Evolutionary conservation across 352 stramenopile species (phyloP), one percentile per base, ranked within the genome.

Genomic region (Globisporangium splendens): DNA sequence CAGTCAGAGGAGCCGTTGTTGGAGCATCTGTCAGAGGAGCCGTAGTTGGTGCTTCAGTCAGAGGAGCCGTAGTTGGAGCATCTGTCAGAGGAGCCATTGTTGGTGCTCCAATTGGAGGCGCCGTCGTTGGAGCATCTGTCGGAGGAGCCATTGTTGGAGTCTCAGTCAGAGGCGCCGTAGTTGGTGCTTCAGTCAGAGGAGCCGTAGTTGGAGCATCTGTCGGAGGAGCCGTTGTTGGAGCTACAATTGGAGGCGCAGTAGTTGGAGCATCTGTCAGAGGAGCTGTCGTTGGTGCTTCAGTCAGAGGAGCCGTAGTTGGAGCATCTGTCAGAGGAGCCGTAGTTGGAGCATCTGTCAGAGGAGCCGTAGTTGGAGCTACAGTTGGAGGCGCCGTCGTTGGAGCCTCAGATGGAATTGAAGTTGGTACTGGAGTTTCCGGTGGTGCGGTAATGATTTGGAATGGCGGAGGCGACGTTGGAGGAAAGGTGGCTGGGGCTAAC

Each of bases 261-360:
- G 28, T 17, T 28, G 54, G 22, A 22, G 54, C 33, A 17, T 50
- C 13, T 14, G 43, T 42, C 15, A 43, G 33, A 41, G 44, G 21
- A 49, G 50, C 31, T 21, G 54, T 53, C 22, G 41, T 55, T 7
- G 52, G 59, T 33, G 42, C 46, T 54, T 47, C 18, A 5, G 56
- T 66, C 17, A 15, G 18, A 41, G 55, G 53, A 24, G 66, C 47
- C 10, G 54, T 35, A 15, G 61, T 67, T 33, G 62, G 42, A 14
- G 48, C 59, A 8, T 31, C 2, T 31, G 24, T 31, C 5, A 5
- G 24, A 31, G 44, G 17, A 28, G 58, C 53, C 4, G 49, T 42
- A 46, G 39, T n/a, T n/a, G 42, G 42, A 21, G 42, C 42, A 18
- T 17, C 1, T 17, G 42, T 47, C 5, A 13, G 42, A 20, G 13